Evolutionary conservation across 2,329 filamentous ascomycete species (phyloP), one percentile per base, ranked within the genome.

Genomic region (Colletotrichum viniferum): DNA sequence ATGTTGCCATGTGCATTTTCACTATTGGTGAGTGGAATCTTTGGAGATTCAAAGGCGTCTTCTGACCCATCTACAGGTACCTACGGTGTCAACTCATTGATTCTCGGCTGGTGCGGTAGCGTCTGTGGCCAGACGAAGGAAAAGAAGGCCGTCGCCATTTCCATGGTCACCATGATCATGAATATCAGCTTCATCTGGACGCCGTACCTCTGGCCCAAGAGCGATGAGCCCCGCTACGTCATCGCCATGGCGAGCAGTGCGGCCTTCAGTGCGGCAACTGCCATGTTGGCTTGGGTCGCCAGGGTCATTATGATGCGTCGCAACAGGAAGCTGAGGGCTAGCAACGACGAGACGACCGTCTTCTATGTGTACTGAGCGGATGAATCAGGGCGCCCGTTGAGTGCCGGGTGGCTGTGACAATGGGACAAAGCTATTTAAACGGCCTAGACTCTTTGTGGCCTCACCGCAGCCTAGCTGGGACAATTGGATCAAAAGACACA

Each of bases 111-210:
- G 71, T 84, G 84, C 58, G 85, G 84, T 78, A 83, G 82, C 7
- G 81, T 81, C 6, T 81, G 80, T 16, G 84, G 83, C 7, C 86
- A 86, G 78, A 86, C 84, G 1, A 85, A 85, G 34, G 85, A 87
- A 78, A 86, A 86, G 79, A 86, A 86, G 74, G 85, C 86, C 7
- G 82, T 80, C 10, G 79, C 82, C 9, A 77, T 85, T 4, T 80
- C 80, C 12, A 82, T 85, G 21, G 78, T 81, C 2, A 81, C 78
- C 9, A 76, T 76, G 43, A 74, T 81, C 30, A 79, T 79, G 73
- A 80, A 80, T 64, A 16, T 79, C 48, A 77, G 77, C 38, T 86
- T 86, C 71, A 84, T 87, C 34, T 87, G 84, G 83, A 86, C 84
- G 5, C 84, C 85, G 4, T 87, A 86, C 75, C 79, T 87, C 10